These are phyloP conservation scores for Protea cynaroides DNA, from an alignment of 164 flowering plant species.

Conservation along the genomic window DNA sequence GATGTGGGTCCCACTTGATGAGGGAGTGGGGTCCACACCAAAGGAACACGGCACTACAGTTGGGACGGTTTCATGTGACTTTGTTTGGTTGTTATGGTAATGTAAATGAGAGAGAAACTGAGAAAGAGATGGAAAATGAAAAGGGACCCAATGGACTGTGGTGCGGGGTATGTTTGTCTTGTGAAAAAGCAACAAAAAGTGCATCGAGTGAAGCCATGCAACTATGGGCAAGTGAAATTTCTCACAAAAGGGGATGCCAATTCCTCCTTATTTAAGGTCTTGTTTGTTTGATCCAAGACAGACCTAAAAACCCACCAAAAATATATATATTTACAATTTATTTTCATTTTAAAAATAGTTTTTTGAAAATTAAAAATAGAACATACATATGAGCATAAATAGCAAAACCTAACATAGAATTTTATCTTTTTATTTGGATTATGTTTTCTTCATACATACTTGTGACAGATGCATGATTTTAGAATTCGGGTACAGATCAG, in stretches of 20 bases:
- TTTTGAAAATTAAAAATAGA: too few species aligned
- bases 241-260: background rate
- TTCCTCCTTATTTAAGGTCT: background rate
- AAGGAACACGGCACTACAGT: too few species aligned
- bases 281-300: background rate
- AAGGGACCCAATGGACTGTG: background rate
- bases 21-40: too few species aligned
- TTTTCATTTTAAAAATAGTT: background rate
- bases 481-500: too few species aligned
- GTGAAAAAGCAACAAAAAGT: background rate
- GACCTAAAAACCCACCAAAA: background rate
- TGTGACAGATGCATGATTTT: too few species aligned
- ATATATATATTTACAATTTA: background rate
- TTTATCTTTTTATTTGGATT: too few species aligned
- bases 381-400: too few species aligned
- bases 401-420: too few species aligned
- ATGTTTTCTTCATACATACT: too few species aligned
- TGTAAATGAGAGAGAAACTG: background rate
- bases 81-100: background rate
- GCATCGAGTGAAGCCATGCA: background rate
- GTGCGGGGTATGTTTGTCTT: background rate
- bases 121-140: too few species aligned
- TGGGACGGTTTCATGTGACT: too few species aligned
- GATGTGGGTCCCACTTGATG: background rate
- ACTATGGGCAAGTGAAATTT: too few species aligned